Evolutionary conservation across 306 rosid genomes (phyloP), one percentile per base, ranked within the genome.

Genomic region (Rosa rugosa): DNA sequence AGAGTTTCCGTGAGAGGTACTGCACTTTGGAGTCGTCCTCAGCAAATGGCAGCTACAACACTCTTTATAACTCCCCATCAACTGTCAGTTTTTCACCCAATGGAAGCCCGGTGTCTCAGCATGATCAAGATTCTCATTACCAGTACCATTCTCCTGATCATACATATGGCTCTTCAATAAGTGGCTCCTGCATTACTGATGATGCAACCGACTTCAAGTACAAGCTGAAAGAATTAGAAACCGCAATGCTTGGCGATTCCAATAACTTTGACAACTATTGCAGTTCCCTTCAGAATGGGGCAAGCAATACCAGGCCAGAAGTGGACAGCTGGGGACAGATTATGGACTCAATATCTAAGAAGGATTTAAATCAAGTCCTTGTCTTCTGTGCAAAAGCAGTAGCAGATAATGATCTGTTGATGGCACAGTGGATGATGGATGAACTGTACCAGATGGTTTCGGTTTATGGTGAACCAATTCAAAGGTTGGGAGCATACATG

Each of bases 401-500:
- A 44, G 84, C 91, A 3, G 98, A 96, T 62, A 83, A 81, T 77
- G 92, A 96, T 86, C 74, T 80, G 77, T 86, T 88, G 25, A 78
- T 84, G 92, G 93, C 93, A 40, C 91, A 85, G 25, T 89, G 96
- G 90, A 80, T 96, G 83, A 87, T 91, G 91, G 91, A 90, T 16
- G 98, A 91, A 66, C 66, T 96, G 23, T 85, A 97, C 25, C 86
- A 84, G 77, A 86, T 91, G 92, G 99, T 96, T 38, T 91, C 99
- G 0, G 99, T 96, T 82, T 86, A 97, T 6, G 99, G 99, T 0
- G 96, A 96, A 79, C 99, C 99, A 7, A 88, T 96, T 81, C 97
- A 96, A 80, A 84, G 99, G 83, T 77, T 96, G 86, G 99, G 99
- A 70, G 99, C 99, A 18, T 96, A 96, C 88, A 84, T 91, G 97